Evolutionary conservation across 176 grass and related monocot genomes (phyloP).

Genomic region (Leersia perrieri): DNA sequence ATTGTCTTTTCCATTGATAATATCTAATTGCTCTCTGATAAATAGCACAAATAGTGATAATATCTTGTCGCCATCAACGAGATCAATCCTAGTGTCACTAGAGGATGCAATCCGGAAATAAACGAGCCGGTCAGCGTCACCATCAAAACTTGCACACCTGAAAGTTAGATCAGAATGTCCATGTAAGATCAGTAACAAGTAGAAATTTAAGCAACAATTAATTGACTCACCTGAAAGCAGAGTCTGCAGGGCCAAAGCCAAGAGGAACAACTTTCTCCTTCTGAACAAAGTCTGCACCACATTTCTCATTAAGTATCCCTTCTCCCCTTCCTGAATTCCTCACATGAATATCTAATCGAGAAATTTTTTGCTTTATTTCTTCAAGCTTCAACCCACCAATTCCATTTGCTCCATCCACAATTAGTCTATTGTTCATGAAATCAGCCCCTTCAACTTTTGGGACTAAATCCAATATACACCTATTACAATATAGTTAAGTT

Average conservation of each 20-base stretch:
- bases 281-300: slow-evolving; percentile 96
- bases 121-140: slow-evolving; percentile 85
- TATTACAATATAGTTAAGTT: slow-evolving; percentile 3
- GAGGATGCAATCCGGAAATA: slow-evolving; percentile 62
- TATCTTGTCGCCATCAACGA: slow-evolving; percentile 94
- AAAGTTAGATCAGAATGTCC: slow-evolving; percentile 36
- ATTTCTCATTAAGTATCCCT: slow-evolving; percentile 86
- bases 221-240: slow-evolving; percentile 52
- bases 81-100: slow-evolving; percentile 62
- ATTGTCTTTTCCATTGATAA: slow-evolving; percentile 45
- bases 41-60: slow-evolving; percentile 83
- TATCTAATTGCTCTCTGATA: slow-evolving; percentile 76
- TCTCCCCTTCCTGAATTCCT: slow-evolving; percentile 81
- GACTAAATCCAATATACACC: slow-evolving; percentile 56
- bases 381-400: slow-evolving; percentile 80
- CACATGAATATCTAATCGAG: slow-evolving; percentile 54
- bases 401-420: slow-evolving; percentile 91
- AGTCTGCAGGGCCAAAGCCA: slow-evolving; percentile 60
- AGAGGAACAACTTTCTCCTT: slow-evolving; percentile 77
- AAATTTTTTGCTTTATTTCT: slow-evolving; percentile 52
- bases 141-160: slow-evolving; percentile 95
- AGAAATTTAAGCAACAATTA: neutral
- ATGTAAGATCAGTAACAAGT: slow-evolving; percentile 7
- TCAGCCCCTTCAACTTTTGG: slow-evolving; percentile 41
- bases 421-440: slow-evolving; percentile 43